Base-by-base conservation (phyloP, 768 basidiomycete genomes). In the Psilocybe cyanescens region DNA sequence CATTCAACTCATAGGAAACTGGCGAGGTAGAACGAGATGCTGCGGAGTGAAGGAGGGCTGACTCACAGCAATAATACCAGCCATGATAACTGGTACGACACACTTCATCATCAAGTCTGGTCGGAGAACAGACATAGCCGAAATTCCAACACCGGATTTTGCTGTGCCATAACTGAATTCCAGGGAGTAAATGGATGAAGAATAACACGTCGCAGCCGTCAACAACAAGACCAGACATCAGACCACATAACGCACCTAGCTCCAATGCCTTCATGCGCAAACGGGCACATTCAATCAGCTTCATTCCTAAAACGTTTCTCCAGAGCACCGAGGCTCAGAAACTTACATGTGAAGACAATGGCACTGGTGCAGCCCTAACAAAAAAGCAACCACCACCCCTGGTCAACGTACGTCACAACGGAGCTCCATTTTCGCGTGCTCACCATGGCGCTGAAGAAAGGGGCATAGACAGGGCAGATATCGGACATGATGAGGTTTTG, bases 51-150 rank as follows among this genome's bases (percentile, higher is more conserved):
- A 33, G 45, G 63, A 45, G 24, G 29, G 41, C 31, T 45, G 35
- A 88, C 94, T 67, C 68, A 99, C 97, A 75, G 93, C 97, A 80
- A 99, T 97, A 81, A 99, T 99, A 95, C 97, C 97, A 84, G 97
- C 97, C 97, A 99, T 98, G 78, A 99, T 91, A 75, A 98, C 95
- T 49, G 96, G 96, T 55, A 99, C 88, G 66, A 92, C 90, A 86
- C 92, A 96, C 83, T 90, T 95, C 92, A 99, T 97, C 93, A 98
- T 96, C 70, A 90, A 83, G 83, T 97, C 96, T 55, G 96, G 97
- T 65, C 95, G 89, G 60, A 97, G 88, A 68, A 97, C 94, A 58
- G 96, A 94, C 97, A 97, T 99, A 67, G 97, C 96, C 59, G 95
- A 91, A 67, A 97, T 94, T 70, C 95, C 94, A 67, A 95, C 97